Evolutionary conservation across 805 yeast species (phyloP), one percentile per base, ranked within the genome.

Genomic region (Nadsonia fulvescens): DNA sequence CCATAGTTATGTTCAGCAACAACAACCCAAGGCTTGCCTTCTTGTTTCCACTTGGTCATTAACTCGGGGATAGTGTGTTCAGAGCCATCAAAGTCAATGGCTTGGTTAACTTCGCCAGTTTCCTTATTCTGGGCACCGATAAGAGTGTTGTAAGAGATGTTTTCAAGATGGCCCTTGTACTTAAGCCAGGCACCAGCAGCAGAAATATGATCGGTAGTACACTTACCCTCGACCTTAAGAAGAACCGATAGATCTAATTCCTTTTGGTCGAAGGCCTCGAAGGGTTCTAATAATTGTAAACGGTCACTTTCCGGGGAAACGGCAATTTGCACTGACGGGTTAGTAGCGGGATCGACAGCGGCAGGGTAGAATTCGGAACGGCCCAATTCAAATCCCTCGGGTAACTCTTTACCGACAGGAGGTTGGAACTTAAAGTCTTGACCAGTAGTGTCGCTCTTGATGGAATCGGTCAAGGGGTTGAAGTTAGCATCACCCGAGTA

Each of bases 171-270:
- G 21, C 98, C 98, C 59, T 89, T 89, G 60, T 89, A 86, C 61
- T 89, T 89, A 55, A 86, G 66, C 98, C 98, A 86, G 9, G 74
- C 91, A 46, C 98, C 98, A 23, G 98, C 98, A 27, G 96, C 96
- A 14, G 95, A 82, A 40, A 86, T 89, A 50, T 86, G 98, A 51
- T 86, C 98, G 19, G 98, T 86, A 21, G 98, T 86, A 63, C 96
- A 89, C 54, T 86, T 86, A 37, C 98, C 98, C 55, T 81, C 86
- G 23, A 89, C 96, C 56, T 86, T 86, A 46, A 86, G 54, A 34
- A 83, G 56, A 2, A 86, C 77, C 24, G 67, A 67, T 17, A 82
- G 67, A 35, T 66, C 60, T 37, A 86, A 53, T 49, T 86, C 98
- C 46, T 78, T 50, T 29, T 92, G 92, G 34, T 71, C 56, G 91